Percentiles rank a stretch among this genome's conserved stretches.
Evolutionary conservation across 2,329 filamentous ascomycete genomes (phyloP).

Genomic region (Acephala macrosclerotiorum): DNA sequence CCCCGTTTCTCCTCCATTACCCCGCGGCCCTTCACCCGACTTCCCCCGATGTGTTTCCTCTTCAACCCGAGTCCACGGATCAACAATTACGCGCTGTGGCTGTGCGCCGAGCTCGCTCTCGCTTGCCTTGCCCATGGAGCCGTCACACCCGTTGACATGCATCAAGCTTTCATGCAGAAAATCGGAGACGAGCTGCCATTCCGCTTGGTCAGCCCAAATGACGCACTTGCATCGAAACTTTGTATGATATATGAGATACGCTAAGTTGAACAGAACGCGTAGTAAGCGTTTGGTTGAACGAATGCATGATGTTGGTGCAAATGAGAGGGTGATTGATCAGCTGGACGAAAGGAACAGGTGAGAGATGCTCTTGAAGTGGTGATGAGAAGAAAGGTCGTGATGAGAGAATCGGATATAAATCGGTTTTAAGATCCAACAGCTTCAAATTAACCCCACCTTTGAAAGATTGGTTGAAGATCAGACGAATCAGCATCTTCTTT

Average conservation of each 20-base stretch:
- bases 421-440: background rate
- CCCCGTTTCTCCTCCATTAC: background rate
- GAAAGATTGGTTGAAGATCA: background rate
- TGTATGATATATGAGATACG: background rate
- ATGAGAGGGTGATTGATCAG: background rate
- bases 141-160: background rate
- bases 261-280: background rate
- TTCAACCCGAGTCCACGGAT: background rate
- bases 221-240: constrained; percentile 4
- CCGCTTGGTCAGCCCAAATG: background rate
- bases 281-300: background rate
- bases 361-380: background rate
- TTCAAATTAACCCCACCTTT: background rate
- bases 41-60: background rate
- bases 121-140: background rate
- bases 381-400: background rate
- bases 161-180: background rate
- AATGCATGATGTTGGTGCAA: background rate
- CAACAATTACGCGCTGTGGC: constrained; percentile 7
- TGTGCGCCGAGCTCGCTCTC: background rate
- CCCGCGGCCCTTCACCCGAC: background rate
- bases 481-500: background rate
- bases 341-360: background rate
- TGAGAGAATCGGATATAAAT: constrained; percentile 1
- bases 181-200: background rate